Percentiles rank a stretch among this genome's conserved stretches.
Conservation (phyloP, 257 asterid genomes). For the Solanum pimpinellifolium region DNA sequence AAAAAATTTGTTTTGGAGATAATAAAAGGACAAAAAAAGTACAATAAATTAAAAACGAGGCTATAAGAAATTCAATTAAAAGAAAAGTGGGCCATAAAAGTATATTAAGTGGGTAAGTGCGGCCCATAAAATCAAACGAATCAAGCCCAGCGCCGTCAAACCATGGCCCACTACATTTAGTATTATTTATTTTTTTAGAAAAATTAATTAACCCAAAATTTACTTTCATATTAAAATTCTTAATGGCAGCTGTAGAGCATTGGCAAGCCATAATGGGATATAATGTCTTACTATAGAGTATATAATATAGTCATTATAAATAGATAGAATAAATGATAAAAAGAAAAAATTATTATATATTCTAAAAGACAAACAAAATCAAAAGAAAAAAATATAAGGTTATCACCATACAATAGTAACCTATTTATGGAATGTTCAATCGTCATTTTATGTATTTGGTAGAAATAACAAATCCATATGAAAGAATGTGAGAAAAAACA, state of each 20-base stretch:
- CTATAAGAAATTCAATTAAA: background rate
- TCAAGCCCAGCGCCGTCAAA: conserved; percentile 13
- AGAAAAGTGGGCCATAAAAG: conserved; percentile 19
- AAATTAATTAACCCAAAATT: background rate
- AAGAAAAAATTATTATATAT: no score
- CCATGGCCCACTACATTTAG: conserved; percentile 3
- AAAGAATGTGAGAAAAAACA: no score
- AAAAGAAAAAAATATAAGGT: no score
- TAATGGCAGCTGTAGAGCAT: background rate
- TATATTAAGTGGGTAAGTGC: background rate
- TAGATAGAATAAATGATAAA: no score
- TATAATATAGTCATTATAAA: no score
- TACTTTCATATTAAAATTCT: background rate
- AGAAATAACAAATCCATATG: no score
- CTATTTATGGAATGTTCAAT: no score
- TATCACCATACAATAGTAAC: no score
- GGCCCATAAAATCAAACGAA: background rate
- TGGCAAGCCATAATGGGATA: no score
- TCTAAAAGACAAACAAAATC: no score
- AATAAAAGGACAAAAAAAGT: background rate
- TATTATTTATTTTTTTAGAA: background rate
- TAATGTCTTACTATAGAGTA: no score
- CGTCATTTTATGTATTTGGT: no score
- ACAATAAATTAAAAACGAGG: background rate
- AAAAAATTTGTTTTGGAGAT: background rate